Evolutionary conservation across 306 rosid genomes (phyloP), one percentile per base, ranked within the genome.

Genomic region (Vigna unguiculata): DNA sequence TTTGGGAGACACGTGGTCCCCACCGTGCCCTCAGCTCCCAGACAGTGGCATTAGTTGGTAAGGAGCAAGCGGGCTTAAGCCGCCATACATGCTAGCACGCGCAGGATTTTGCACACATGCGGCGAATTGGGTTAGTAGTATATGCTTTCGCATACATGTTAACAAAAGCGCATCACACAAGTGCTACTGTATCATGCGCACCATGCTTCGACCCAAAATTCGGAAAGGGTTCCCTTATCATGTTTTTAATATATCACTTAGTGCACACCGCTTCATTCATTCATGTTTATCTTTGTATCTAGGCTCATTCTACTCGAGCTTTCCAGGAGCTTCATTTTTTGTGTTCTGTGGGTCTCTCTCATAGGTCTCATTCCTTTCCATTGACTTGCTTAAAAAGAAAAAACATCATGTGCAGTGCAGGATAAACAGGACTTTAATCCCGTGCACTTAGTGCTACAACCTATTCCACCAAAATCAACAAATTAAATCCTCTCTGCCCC

Each of bases 181-280:
- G 96, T 91, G 96, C 84, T 80, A 91, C 95, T 85, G 96, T 91
- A 85, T 74, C 96, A 90, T 79, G 97, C 96, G 90, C 95, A 87
- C 90, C 86, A 78, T 69, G 34, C 77, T 63, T 14, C 51, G 76
- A 49, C 76, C 36, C 71, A 55, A 54, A 43, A 36, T 55, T 70
- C 45, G 32, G 76, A 64, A 78, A 62, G 63, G 65, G 75, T 75
- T 68, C 64, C 71, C 72, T 74, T 75, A 68, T 75, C 59, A 58
- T 81, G 57, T 24, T 75, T 58, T 48, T 49, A 54, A 46, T 62
- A 46, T 62, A 70, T 25, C 68, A 71, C 72, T 46, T 71, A 74
- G 81, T 83, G 86, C 78, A 60, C 34, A 17, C 22, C 5, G 17
- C 65, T 58, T 62, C 70, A 63, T 75, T 70, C 71, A 74, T 40